These are phyloP conservation scores for Cladophialophora chaetospira DNA, from an alignment of 2,329 filamentous ascomycete genomes.

Conservation along the genomic window DNA sequence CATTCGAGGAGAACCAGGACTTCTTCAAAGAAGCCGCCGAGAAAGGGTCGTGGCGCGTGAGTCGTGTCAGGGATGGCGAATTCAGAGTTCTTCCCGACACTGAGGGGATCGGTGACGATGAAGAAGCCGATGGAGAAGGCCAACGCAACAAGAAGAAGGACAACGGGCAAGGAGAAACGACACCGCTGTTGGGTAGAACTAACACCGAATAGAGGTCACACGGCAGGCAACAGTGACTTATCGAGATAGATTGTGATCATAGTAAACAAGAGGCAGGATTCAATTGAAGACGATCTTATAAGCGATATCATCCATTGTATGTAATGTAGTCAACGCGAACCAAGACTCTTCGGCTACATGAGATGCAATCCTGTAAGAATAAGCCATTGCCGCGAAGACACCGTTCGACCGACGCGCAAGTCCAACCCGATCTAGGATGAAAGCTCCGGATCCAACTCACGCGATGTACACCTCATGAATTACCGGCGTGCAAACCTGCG, in stretches of 20 bases:
- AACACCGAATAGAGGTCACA: neutral
- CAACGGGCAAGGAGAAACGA: conserved; percentile 15
- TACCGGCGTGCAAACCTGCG: neutral
- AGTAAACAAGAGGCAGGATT: neutral
- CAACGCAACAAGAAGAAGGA: conserved; percentile 7
- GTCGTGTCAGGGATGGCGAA: conserved; percentile 55
- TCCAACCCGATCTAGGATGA: conserved; percentile 9
- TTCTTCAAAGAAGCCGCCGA: conserved; percentile 59
- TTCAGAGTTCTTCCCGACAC: conserved; percentile 38
- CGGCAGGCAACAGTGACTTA: neutral
- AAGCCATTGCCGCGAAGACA: neutral
- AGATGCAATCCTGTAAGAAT: conserved; percentile 3
- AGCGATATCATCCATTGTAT: conserved; percentile 1
- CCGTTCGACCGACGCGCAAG: neutral
- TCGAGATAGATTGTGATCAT: neutral
- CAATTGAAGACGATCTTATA: neutral
- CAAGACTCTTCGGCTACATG: conserved; percentile 8
- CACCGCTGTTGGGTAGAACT: conserved; percentile 16
- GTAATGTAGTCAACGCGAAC: neutral
- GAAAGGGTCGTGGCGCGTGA: conserved; percentile 56
- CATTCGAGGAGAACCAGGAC: conserved; percentile 62
- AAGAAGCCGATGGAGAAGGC: conserved; percentile 6
- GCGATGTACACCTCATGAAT: neutral
- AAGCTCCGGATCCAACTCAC: neutral
- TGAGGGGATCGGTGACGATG: conserved; percentile 7